Evolutionary conservation across 2,329 filamentous ascomycete species (phyloP), one percentile per base, ranked within the genome.

Genomic region (Samsoniella hepiali): DNA sequence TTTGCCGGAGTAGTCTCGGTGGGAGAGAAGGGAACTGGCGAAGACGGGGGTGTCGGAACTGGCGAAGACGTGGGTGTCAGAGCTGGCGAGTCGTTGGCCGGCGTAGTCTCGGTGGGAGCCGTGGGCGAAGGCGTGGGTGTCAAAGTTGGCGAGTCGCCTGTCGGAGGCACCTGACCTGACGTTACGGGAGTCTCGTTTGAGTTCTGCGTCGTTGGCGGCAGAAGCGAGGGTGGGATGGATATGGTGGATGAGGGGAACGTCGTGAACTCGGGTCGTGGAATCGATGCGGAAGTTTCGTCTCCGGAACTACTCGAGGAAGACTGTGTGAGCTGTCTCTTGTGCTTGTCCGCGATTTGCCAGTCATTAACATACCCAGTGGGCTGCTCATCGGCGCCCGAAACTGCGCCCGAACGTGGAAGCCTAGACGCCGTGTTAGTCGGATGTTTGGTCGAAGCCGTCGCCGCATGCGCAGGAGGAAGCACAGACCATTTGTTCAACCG

Each of bases 401-500:
- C 7, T 0, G 31, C 22, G 15, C 31, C 34, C 4, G 59, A 54
- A n/a, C 59, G 59, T 29, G 51, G 51, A 55, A 56, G 27, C 59
- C 59, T 62, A 13, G 1, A 5, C 0, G 8, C 22, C 49, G 17
- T 60, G 57, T 61, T 38, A 64, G 57, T 56, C n/a, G 8, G 22
- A 22, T 22, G 22, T 22, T 22, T 1, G 22, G 22, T 22, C 22
- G 22, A 22, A 22, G 22, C 22, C 36, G 9, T 11, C 31, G 22
- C 29, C n/a, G 13, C 13, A 11, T 45, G 6, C n/a, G 1, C 29
- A 10, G 29, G 66, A 4, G 17, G 6, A 9, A 6, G 6, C 10
- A 76, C 74, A 72, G 64, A 58, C 56, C 44, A 40, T 53, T 67
- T 67, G 72, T 67, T 68, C 67, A 67, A 69, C 71, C 72, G 74